phyloP scores from a whole-genome alignment of 129 eudicot species.

The Smallanthus sonchifolius region DNA sequence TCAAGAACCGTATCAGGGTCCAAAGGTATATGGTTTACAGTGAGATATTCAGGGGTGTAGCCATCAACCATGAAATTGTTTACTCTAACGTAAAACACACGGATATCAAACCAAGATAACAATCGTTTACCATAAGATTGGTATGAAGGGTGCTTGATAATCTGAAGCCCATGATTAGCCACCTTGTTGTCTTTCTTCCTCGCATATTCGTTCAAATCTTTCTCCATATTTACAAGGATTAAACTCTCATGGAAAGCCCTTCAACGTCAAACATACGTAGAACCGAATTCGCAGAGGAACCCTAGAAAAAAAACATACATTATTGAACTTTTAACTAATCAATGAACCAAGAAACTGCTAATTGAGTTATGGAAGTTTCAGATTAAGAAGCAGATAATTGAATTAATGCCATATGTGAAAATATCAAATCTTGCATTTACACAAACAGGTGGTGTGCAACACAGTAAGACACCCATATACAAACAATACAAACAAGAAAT shows the following conservation, averaged over 20 bases:
- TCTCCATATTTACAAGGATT: slow-evolving; percentile 46
- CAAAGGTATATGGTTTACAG: slow-evolving; percentile 65
- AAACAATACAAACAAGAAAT: slow-evolving; percentile 2
- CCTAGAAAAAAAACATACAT: slow-evolving; percentile 25
- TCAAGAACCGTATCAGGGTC: slow-evolving; percentile 74
- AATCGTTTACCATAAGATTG: slow-evolving; percentile 35
- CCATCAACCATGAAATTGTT: slow-evolving; percentile 65
- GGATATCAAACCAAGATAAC: slow-evolving; percentile 63
- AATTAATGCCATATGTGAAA: neutral
- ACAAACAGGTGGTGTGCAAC: slow-evolving; percentile 15
- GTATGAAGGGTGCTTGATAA: slow-evolving; percentile 54
- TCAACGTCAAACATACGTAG: slow-evolving; percentile 4
- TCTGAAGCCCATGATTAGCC: slow-evolving; percentile 48
- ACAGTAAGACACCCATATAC: slow-evolving; percentile 1
- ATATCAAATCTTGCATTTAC: neutral
- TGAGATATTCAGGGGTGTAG: slow-evolving; percentile 55
- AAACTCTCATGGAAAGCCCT: slow-evolving; percentile 23
- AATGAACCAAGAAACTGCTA: neutral
- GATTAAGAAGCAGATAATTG: neutral
- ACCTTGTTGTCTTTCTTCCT: slow-evolving; percentile 32
- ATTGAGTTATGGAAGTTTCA: neutral
- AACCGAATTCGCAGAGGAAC: slow-evolving; percentile 20
- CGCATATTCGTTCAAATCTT: slow-evolving; percentile 25
- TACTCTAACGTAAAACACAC: slow-evolving; percentile 76
- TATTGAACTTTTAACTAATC: neutral